Evolutionary conservation across 768 basidiomycete genomes (phyloP), one percentile per base, ranked within the genome.

Genomic region (Leccinum subgranulosum): DNA sequence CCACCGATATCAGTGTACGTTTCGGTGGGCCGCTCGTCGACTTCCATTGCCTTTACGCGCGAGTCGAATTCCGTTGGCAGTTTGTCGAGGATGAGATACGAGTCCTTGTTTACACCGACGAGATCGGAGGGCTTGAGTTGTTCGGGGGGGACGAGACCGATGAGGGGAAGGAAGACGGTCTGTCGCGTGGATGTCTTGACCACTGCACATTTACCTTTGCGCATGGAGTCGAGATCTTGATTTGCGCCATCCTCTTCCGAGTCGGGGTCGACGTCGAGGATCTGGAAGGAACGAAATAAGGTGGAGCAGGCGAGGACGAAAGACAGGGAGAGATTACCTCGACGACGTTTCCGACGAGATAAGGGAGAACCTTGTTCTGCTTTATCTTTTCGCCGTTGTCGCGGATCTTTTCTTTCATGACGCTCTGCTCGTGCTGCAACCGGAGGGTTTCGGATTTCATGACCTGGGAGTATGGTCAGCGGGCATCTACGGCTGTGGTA

Each of bases 91-190:
- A 98, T 85, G 62, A 99, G 87, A 71, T 98, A 98, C 10, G 96
- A 98, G 71, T 99, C 97, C 74, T 99, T 99, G 80, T 99, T 98
- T 51, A 98, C 96, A 61, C 97, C 97, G 64, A 99, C 95, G 49
- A 99, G 85, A 75, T 98, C 97, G 46, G 90, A 82, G 4, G 96
- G 96, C 66, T 81, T 87, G 60, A 99, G 86, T 64, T 92, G 77
- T 58, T 95, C 92, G 47, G 94, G 84, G 21, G 96, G 92, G 25
- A 98, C 97, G 56, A 99, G 91, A 57, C 97, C 97, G 63, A 98
- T 95, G 68, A 99, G 84, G 14, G 97, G 97, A 14, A 99, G 85
- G 80, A 99, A 99, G 45, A 99, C 94, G 48, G 97, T 98, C 77
- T 97, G 97, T 58, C 97, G 88, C 8, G 96, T 98, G 1, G 94